These are phyloP conservation scores for Diaporthe sp. DNA, from an alignment of 2,329 filamentous ascomycete species.

Conservation along the genomic window DNA sequence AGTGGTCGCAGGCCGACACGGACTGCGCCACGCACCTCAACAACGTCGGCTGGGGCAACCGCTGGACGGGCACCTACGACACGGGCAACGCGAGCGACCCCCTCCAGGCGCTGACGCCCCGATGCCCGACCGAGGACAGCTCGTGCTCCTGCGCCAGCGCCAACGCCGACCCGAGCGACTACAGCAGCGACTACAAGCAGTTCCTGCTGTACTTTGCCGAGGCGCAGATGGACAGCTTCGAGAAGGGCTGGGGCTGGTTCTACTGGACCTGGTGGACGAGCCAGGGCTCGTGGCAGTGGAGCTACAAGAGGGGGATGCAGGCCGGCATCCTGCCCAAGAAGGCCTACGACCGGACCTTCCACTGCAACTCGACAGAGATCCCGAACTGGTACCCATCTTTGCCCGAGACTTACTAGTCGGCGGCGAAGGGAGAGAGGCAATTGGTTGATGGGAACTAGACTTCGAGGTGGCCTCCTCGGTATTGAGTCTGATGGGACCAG, in stretches of 20 bases:
- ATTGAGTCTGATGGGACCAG: neutral
- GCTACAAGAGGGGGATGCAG: conserved; percentile 83
- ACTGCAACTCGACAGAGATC: conserved; percentile 69
- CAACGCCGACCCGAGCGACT: conserved; percentile 79
- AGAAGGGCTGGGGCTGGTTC: conserved; percentile 96
- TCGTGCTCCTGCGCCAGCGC: conserved; percentile 81
- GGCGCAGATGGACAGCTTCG: conserved; percentile 95
- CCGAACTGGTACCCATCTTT: conserved; percentile 66
- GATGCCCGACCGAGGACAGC: conserved; percentile 77
- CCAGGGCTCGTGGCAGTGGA: conserved; percentile 83
- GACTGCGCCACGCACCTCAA: conserved; percentile 92
- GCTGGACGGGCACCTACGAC: conserved; percentile 91
- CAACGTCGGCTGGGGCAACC: conserved; percentile 88
- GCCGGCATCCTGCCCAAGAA: conserved; percentile 85
- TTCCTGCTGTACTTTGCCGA: conserved; percentile 93
- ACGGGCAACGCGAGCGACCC: conserved; percentile 69
- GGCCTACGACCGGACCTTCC: conserved; percentile 79
- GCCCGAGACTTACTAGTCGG: conserved; percentile 62
- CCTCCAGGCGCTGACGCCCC: conserved; percentile 75
- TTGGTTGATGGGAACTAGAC: neutral
- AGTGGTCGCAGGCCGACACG: conserved; percentile 98
- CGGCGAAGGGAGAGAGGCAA: neutral
- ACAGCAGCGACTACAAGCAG: conserved; percentile 82
- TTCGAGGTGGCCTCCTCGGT: neutral
- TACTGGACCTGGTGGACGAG: conserved; percentile 83